These are phyloP conservation scores for Davidsoniella neocaledoniae DNA, from an alignment of 2,329 filamentous ascomycete species.

Conservation along the genomic window DNA sequence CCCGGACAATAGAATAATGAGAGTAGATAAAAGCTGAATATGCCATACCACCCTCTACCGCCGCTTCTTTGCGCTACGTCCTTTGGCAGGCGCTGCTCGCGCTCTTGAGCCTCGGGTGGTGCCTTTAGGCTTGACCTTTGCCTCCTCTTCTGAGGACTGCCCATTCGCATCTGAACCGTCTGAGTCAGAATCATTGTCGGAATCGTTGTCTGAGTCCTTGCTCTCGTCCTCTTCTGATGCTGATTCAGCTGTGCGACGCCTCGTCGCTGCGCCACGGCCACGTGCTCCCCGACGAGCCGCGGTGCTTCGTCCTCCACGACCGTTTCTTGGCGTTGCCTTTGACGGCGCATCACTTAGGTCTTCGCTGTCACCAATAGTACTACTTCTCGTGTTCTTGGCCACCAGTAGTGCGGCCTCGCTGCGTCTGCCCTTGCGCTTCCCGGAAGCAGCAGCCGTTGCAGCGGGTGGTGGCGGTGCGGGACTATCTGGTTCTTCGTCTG, in stretches of 20 bases:
- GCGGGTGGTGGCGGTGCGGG: background rate
- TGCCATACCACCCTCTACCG: no score
- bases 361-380: slow-evolving; percentile 37
- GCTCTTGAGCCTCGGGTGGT: background rate
- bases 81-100: background rate
- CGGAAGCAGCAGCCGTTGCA: slow-evolving; percentile 13
- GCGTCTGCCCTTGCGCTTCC: slow-evolving; percentile 16
- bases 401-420: background rate
- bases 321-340: slow-evolving; percentile 18
- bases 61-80: background rate
- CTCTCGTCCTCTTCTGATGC: slow-evolving; percentile 22
- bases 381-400: slow-evolving; percentile 17
- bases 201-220: slow-evolving; percentile 19
- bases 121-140: slow-evolving; percentile 23
- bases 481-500: background rate
- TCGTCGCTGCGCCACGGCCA: slow-evolving; percentile 14
- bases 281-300: slow-evolving; percentile 17
- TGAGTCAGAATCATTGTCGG: slow-evolving; percentile 5
- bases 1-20: no score
- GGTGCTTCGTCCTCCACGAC: background rate
- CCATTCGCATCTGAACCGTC: background rate
- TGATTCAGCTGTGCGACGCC: background rate
- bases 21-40: no score
- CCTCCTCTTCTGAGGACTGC: slow-evolving; percentile 20
- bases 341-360: slow-evolving; percentile 27